These are phyloP conservation scores for Ramichloridium luteum DNA, from an alignment of 2,329 filamentous ascomycete genomes.

Conservation along the genomic window DNA sequence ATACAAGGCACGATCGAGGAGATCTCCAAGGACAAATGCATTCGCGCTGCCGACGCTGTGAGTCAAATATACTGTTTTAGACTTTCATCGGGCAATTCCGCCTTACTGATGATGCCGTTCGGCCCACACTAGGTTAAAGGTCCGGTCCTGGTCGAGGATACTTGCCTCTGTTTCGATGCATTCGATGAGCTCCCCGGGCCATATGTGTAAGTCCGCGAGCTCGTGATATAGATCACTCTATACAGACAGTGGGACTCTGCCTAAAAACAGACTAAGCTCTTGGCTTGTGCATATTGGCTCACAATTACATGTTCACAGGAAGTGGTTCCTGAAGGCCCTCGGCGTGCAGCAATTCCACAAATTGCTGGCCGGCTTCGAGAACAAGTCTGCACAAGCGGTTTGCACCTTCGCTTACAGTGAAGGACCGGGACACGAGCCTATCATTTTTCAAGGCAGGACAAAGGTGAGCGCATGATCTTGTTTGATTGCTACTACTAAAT, in stretches of 20 bases:
- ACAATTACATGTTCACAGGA: constrained; percentile 51
- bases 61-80: neutral
- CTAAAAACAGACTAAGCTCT: too few species aligned
- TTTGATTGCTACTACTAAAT: neutral
- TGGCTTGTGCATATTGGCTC: too few species aligned
- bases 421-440: constrained; percentile 69
- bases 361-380: constrained; percentile 72
- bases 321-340: constrained; percentile 80
- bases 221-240: too few species aligned
- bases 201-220: constrained; percentile 67
- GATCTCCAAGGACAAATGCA: constrained; percentile 79
- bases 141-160: constrained; percentile 91
- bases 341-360: constrained; percentile 82
- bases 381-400: constrained; percentile 85
- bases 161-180: constrained; percentile 83
- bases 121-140: constrained; percentile 52
- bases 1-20: constrained; percentile 89
- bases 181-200: constrained; percentile 84
- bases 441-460: constrained; percentile 86
- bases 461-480: constrained; percentile 42
- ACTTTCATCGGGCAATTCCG: neutral
- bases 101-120: too few species aligned
- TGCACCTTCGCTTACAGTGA: constrained; percentile 90
- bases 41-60: constrained; percentile 59
- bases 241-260: too few species aligned